These are phyloP conservation scores for Paxillus involutus DNA, from an alignment of 768 basidiomycete genomes.

Conservation along the genomic window DNA sequence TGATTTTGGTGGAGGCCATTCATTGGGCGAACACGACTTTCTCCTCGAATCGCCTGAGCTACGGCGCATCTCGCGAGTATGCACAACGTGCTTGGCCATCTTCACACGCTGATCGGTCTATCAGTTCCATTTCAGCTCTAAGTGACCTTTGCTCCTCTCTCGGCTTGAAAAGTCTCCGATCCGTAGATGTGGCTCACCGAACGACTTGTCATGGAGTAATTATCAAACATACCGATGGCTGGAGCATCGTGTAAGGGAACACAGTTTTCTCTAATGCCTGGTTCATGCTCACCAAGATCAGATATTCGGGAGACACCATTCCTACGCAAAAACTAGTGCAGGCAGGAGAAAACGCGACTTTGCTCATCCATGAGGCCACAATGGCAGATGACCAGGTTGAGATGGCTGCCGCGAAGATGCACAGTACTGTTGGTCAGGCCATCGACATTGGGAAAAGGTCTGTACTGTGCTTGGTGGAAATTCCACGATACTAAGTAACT, in stretches of 20 bases:
- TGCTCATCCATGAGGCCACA: slow-evolving; percentile 94
- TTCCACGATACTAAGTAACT: neutral
- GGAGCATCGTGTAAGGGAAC: slow-evolving; percentile 40
- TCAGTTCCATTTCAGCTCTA: slow-evolving; percentile 45
- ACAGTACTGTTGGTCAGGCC: slow-evolving; percentile 90
- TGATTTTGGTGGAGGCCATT: slow-evolving; percentile 54
- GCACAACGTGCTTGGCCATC: neutral
- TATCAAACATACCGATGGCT: slow-evolving; percentile 61
- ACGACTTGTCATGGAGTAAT: slow-evolving; percentile 72
- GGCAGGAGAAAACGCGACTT: slow-evolving; percentile 65
- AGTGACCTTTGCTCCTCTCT: slow-evolving; percentile 48
- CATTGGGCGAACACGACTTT: slow-evolving; percentile 42
- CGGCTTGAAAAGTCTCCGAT: slow-evolving; percentile 58
- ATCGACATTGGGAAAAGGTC: slow-evolving; percentile 73
- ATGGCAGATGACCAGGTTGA: slow-evolving; percentile 83
- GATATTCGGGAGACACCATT: slow-evolving; percentile 91
- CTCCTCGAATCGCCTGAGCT: slow-evolving; percentile 27
- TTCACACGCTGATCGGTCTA: neutral
- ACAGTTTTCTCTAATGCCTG: neutral
- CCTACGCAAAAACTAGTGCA: slow-evolving; percentile 68
- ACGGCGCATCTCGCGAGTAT: slow-evolving; percentile 5
- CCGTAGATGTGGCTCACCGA: slow-evolving; percentile 75
- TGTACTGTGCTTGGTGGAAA: slow-evolving; percentile 21
- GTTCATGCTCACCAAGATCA: slow-evolving; percentile 28
- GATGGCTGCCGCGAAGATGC: slow-evolving; percentile 73